Evolutionary conservation across 805 yeast species (phyloP).

Genomic region (Sugiyamaella boreocaroliniensis): DNA sequence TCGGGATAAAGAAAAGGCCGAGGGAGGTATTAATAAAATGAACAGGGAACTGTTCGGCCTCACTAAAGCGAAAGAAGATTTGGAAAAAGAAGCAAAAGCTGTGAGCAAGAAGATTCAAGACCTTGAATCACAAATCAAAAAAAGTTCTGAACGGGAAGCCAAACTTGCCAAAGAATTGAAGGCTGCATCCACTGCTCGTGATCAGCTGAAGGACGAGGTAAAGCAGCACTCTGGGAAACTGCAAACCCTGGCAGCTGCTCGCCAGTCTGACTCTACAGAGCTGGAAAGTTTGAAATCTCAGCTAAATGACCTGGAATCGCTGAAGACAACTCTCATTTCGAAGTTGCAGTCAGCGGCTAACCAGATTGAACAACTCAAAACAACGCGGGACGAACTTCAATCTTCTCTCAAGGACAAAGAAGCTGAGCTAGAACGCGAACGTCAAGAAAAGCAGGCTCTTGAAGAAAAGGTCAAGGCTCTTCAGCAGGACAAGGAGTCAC

Average conservation of each 20-base stretch:
- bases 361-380: conserved; percentile 26
- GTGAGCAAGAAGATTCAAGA: conserved; percentile 38
- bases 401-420: conserved; percentile 4
- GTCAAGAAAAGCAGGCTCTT: conserved; percentile 2
- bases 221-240: background rate
- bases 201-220: conserved; percentile 14
- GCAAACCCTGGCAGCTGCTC: conserved; percentile 1
- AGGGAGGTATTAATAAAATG: conserved; percentile 87
- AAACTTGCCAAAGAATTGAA: conserved; percentile 24
- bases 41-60: conserved; percentile 69
- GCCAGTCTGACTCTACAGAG: background rate
- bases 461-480: conserved; percentile 1
- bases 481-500: conserved; percentile 1
- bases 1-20: conserved; percentile 55
- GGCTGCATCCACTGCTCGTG: conserved; percentile 1
- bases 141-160: conserved; percentile 6
- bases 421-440: conserved; percentile 10
- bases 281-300: conserved; percentile 4
- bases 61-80: conserved; percentile 50
- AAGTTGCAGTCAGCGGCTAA: conserved; percentile 41
- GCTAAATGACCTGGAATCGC: conserved; percentile 14
- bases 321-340: conserved; percentile 40
- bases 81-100: conserved; percentile 38
- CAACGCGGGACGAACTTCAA: conserved; percentile 2
- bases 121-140: conserved; percentile 20